Percentiles rank a stretch among this genome's conserved stretches.
Evolutionary conservation across 768 basidiomycete species (phyloP).

Genomic region (Lactarius sp.): DNA sequence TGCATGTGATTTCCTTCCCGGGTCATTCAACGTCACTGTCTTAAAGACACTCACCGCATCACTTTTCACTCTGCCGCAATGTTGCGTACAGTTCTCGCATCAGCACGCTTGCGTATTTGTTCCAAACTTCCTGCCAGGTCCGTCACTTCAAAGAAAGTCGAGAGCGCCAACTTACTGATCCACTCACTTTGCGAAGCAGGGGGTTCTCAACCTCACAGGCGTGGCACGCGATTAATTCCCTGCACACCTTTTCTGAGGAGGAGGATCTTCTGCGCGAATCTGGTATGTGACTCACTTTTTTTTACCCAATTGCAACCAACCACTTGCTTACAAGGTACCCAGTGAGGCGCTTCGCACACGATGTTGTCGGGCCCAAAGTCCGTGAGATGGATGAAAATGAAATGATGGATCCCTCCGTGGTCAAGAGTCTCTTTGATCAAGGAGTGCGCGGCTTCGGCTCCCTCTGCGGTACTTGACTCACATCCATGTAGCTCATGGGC

Average conservation of each 20-base stretch:
- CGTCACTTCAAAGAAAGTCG: neutral
- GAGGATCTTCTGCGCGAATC: constrained; percentile 91
- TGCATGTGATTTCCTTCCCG: constrained; percentile 17
- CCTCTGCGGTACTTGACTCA: constrained; percentile 4
- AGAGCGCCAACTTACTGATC: constrained; percentile 21
- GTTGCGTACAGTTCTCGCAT: constrained; percentile 27
- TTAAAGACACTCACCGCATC: neutral
- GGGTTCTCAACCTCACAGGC: constrained; percentile 26
- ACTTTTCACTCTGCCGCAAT: constrained; percentile 12
- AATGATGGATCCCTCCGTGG: constrained; percentile 82
- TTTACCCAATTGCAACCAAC: neutral
- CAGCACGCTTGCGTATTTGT: neutral
- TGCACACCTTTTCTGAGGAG: constrained; percentile 88
- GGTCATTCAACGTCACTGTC: neutral
- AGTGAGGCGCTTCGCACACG: constrained; percentile 86
- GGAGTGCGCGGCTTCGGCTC: constrained; percentile 52
- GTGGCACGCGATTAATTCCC: constrained; percentile 43
- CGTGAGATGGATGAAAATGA: constrained; percentile 98
- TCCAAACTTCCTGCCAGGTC: constrained; percentile 1
- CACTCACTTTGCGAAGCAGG: constrained; percentile 8
- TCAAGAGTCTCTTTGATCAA: constrained; percentile 89
- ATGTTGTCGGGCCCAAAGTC: constrained; percentile 87
- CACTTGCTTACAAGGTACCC: constrained; percentile 17
- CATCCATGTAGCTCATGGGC: constrained; percentile 75
- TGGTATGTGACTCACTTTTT: constrained; percentile 44